These are phyloP conservation scores for Rhizoclosmatium globosum DNA, from an alignment of 192 early-diverging fungal genomes.

Conservation along the genomic window DNA sequence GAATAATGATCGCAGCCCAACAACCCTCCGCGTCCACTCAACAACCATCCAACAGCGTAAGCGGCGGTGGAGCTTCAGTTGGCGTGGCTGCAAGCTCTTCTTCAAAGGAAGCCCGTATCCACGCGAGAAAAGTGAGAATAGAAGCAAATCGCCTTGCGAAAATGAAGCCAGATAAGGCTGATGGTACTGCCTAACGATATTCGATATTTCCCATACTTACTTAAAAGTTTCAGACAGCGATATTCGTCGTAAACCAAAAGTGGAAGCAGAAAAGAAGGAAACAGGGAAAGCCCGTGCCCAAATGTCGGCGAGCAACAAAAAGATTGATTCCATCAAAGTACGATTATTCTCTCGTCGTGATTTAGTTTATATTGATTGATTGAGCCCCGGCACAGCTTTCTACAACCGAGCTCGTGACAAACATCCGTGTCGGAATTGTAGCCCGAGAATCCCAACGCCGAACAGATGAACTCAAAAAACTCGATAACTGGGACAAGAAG, in stretches of 20 bases:
- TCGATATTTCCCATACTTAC: background rate
- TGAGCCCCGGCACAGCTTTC: slow-evolving; percentile 6
- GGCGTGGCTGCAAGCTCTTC: background rate
- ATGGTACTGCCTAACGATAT: slow-evolving; percentile 32
- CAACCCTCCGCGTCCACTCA: no score
- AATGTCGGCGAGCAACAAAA: slow-evolving; percentile 43
- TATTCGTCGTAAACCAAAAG: slow-evolving; percentile 45
- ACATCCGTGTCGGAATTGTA: slow-evolving; percentile 55
- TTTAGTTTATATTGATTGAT: background rate
- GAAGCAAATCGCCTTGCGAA: slow-evolving; percentile 54
- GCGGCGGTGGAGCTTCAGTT: no score
- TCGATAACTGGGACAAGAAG: slow-evolving; percentile 53
- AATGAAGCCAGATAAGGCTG: slow-evolving; percentile 52
- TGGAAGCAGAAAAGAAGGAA: slow-evolving; percentile 51
- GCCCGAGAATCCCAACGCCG: slow-evolving; percentile 54
- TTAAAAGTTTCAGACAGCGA: slow-evolving; percentile 22
- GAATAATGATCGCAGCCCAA: no score
- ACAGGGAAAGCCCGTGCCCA: slow-evolving; percentile 51
- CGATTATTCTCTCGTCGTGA: background rate
- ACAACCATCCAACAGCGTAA: no score
- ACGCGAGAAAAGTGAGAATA: slow-evolving; percentile 52
- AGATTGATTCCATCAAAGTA: slow-evolving; percentile 53
- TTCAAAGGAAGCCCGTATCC: slow-evolving; percentile 55
- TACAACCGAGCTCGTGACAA: slow-evolving; percentile 53
- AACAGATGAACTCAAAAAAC: slow-evolving; percentile 54